Evolutionary conservation across 495 filamentous ascomycete species (phyloP), one percentile per base, ranked within the genome.

Genomic region (Penicillium manginii): DNA sequence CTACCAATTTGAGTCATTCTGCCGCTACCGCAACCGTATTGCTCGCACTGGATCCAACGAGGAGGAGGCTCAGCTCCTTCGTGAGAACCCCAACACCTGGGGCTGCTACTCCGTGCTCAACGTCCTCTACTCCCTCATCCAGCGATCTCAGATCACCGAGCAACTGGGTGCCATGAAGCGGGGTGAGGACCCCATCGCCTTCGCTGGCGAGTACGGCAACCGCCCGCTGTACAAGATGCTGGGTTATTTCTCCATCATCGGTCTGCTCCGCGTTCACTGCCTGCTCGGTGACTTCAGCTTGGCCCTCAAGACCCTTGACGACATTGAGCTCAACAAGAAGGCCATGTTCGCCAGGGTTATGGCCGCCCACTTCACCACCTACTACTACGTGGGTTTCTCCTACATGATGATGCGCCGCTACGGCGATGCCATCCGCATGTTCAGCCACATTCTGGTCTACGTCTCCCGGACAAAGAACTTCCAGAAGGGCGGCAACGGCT

Each of bases 321-420:
- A 98, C 70, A 97, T 98, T 67, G 94, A 98, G 83, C 84, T 98
- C 66, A 98, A 97, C 84, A 98, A 98, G 86, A 98, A 98, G 82
- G 93, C 96, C 62, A 97, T 97, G 90, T 98, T 98, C 74, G 94
- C 94, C 60, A 90, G 96, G 51, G 96, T 98, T 68, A 98, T 98
- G 94, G 96, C 94, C 50, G 94, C 94, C 54, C 96, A 98, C 79
- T 98, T 98, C 82, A 97, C 93, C 50, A 98, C 94, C 58, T 98
- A 98, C 84, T 98, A 98, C 86, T 98, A 98, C 73, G 93, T 98
- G 62, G 94, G 94, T 55, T 98, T 98, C 86, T 96, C 91, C 65
- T 98, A 98, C 86, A 98, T 98, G 94, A 98, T 98, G 94, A 93
- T 97, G 91, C 92, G 93, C 75, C 90, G 94, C 70, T 98, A 98